Evolutionary conservation across 2,329 filamentous ascomycete genomes (phyloP), one percentile per base, ranked within the genome.

Genomic region (Thermomyces lanuginosus): DNA sequence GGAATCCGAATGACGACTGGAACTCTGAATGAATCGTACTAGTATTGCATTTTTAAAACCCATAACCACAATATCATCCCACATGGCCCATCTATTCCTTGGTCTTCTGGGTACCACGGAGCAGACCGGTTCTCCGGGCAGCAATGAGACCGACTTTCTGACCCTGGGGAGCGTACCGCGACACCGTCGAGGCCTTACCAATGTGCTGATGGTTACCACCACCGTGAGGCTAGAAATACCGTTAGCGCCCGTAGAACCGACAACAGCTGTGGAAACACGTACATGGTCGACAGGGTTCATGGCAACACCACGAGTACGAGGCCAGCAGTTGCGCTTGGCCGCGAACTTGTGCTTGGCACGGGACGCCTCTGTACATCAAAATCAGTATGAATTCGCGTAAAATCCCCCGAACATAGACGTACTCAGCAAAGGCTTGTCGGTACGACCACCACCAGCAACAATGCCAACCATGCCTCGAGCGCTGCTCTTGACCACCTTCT

Each of bases 131-230:
- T 74, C 91, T 81, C 66, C 89, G 75, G 65, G 89, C 89, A 64
- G 89, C 89, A 69, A 98, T 98, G 60, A 98, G 86, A 93, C 89
- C 89, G 55, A 89, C 89, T 76, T 98, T 98, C 71, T 98, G 89
- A 79, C 89, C 89, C 66, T 83, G 77, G 61, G 76, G 78, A 54
- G 89, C 89, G 69, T 92, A 92, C 63, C 89, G 77, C 51, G 82
- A 92, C 67, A 98, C 98, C 61, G 89, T 98, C 46, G 89, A 98
- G 53, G 89, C 89, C 71, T 98, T 95, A 79, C 89, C 84, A 58
- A 93, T 93, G 67, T 98, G 89, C 73, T 98, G 89, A 66, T 98
- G 89, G 76, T 98, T 95, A 92, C 89, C 86, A 81, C 77, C 79
- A 80, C 80, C 80, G 76, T 89, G 80, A 63, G 80, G 80, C 56